These are phyloP conservation scores for Volvox reticuliferus DNA, from an alignment of 139 green algal species.

Conservation along the genomic window DNA sequence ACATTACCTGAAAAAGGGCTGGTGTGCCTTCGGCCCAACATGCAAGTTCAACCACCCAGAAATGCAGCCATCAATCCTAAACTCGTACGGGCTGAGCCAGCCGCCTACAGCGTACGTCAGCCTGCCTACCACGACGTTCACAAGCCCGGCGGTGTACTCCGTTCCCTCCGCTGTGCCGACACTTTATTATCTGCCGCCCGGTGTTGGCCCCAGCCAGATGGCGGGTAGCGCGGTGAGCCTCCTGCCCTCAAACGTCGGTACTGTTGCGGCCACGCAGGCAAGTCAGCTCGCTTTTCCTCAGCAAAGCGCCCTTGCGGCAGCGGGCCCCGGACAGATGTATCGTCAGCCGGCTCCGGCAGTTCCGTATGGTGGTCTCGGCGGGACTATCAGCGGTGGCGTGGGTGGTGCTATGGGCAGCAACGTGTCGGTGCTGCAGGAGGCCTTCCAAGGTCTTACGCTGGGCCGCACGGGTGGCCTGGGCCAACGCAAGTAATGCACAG, in stretches of 20 bases:
- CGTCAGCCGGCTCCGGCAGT: neutral
- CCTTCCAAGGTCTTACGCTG: constrained; percentile 29
- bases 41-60: constrained; percentile 77
- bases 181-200: constrained; percentile 31
- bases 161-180: constrained; percentile 36
- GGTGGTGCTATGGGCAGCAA: constrained; percentile 8
- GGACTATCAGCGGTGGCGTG: constrained; percentile 9
- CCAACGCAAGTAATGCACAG: neutral
- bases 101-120: constrained; percentile 21
- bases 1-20: constrained; percentile 59
- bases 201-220: constrained; percentile 29
- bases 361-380: neutral
- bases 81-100: constrained; percentile 31
- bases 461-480: neutral
- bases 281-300: constrained; percentile 7
- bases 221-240: constrained; percentile 14
- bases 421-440: constrained; percentile 33
- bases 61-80: constrained; percentile 44
- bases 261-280: neutral
- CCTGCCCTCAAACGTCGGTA: constrained; percentile 23
- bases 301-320: neutral
- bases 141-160: constrained; percentile 30
- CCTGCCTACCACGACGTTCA: constrained; percentile 40
- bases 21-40: constrained; percentile 65
- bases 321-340: neutral